Conservation (phyloP, 495 filamentous ascomycete genomes). For the Tuber magnatum region DNA sequence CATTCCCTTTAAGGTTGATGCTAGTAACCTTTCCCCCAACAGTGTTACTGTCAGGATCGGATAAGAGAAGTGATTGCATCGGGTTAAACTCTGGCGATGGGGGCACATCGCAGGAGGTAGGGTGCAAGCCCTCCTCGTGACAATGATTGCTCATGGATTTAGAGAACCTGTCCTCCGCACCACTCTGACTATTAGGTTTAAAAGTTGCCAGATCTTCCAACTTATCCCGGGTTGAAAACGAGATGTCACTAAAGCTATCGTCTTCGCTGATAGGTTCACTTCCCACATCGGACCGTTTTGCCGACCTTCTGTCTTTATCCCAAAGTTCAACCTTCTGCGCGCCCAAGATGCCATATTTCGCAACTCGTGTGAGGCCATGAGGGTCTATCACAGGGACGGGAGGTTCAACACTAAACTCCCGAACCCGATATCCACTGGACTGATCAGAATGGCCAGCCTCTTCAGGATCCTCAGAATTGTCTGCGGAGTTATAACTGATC, state of each 20-base stretch:
- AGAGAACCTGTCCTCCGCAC: not conserved
- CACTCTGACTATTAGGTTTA: not conserved
- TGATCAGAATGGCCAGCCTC: not conserved
- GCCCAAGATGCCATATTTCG: constrained; percentile 32
- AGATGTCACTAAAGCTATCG: not conserved
- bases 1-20: not conserved
- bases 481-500: not conserved
- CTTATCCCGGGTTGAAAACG: not conserved
- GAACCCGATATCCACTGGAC: constrained; percentile 10
- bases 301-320: constrained; percentile 16
- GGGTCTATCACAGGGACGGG: constrained; percentile 24
- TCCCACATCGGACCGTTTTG: constrained; percentile 1
- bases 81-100: not conserved
- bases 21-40: not conserved
- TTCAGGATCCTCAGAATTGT: not conserved
- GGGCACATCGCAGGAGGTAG: not conserved
- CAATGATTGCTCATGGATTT: not conserved
- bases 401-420: constrained; percentile 28
- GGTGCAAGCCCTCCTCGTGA: not conserved
- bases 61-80: not conserved
- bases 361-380: constrained; percentile 29
- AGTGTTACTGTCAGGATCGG: not conserved
- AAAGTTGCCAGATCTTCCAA: not conserved
- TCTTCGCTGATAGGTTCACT: not conserved
- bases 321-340: constrained; percentile 30